Evolutionary conservation across 139 green algal genomes (phyloP), one percentile per base, ranked within the genome.

Genomic region (Ostreobium quekettii): DNA sequence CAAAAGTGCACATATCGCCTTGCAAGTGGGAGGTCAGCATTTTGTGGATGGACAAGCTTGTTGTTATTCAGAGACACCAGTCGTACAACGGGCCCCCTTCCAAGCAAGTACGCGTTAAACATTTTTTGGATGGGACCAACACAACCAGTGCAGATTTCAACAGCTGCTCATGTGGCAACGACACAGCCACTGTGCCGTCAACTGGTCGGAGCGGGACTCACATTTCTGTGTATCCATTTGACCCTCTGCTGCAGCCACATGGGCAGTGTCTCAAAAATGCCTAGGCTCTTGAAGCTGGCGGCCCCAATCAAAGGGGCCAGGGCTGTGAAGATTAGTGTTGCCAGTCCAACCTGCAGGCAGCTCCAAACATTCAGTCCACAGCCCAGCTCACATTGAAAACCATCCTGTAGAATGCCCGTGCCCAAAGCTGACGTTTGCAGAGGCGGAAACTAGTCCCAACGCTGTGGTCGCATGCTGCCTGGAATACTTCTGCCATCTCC

Each of bases 181-280:
- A 19, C 8, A 19, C 15, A 26, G n/a, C 22, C 53, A 22, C 36
- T 68, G 61, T 19, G 4, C 11, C 4, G 6, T 7, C 33, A n/a
- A 6, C 38, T 57, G 29, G 11, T 29, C 19, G 61, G 26, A 11
- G 30, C 8, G 6, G 47, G 2, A 1, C 79, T 32, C 38, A 82
- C 68, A 71, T 74, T 47, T 31, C 77, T 68, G 61, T 89, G 83
- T 30, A 85, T 37, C 48, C 29, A 72, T 42, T 89, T 89, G 1
- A 86, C 60, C 4, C 19, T 36, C 11, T 74, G 61, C 42, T 88
- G 78, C 69, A 46, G 77, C 4, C 26, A 3, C 35, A 80, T 71
- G 0, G 83, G 83, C 36, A 89, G 77, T 2, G 33, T n/a, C 33
- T 78, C 59, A 2, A 85, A 62, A 22, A 89, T 42, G 22, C 78